Percentiles rank a stretch among this genome's conserved stretches.
These are phyloP conservation scores for Apiotrichum brassicae DNA, from an alignment of 1,284 basidiomycete genomes.

Conservation along the genomic window DNA sequence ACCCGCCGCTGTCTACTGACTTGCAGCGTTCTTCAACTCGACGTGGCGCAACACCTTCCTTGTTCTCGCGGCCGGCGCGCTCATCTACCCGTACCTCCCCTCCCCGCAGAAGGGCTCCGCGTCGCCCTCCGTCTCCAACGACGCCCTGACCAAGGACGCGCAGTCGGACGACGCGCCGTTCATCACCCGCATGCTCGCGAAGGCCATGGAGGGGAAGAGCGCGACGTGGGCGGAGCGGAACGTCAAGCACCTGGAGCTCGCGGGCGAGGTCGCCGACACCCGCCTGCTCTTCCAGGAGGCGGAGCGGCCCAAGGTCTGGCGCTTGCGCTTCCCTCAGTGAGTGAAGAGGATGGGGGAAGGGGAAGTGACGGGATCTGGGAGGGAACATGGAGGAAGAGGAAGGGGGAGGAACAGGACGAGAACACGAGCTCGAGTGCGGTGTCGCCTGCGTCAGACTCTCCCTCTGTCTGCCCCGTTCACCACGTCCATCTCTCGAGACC, in stretches of 20 bases:
- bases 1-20: background rate
- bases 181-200: conserved; percentile 43
- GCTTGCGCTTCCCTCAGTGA: conserved; percentile 46
- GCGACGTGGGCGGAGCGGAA: conserved; percentile 38
- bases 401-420: too few species aligned
- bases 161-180: conserved; percentile 20
- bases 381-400: too few species aligned
- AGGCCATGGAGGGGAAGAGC: conserved; percentile 32
- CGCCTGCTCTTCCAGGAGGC: conserved; percentile 49
- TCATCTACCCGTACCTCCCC: conserved; percentile 40
- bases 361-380: too few species aligned
- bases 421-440: too few species aligned
- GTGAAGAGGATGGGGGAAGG: conserved; percentile 8
- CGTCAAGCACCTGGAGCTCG: conserved; percentile 47
- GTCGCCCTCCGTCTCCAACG: conserved; percentile 30
- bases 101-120: conserved; percentile 26
- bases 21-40: conserved; percentile 42
- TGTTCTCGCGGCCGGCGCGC: conserved; percentile 20
- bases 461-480: background rate
- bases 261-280: conserved; percentile 43
- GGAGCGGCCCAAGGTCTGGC: conserved; percentile 42
- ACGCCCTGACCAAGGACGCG: conserved; percentile 20
- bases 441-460: too few species aligned
- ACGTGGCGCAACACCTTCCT: conserved; percentile 38
- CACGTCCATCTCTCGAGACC: background rate